These are phyloP conservation scores for Moesziomyces globuligerus DNA, from an alignment of 1,284 basidiomycete genomes.

Conservation along the genomic window DNA sequence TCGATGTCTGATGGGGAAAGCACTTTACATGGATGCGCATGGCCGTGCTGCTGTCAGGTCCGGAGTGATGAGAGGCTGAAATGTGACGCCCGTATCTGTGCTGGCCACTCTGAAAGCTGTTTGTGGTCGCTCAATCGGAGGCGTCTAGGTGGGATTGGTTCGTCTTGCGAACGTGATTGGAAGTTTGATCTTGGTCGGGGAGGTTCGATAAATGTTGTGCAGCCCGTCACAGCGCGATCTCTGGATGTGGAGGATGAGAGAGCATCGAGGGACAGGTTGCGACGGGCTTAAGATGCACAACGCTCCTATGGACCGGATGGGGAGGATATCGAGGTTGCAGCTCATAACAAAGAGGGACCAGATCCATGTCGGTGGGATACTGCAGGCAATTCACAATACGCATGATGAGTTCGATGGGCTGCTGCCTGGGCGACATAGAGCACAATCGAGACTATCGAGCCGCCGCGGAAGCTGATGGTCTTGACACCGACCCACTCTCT, in stretches of 20 bases:
- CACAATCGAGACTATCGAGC: constrained; percentile 6
- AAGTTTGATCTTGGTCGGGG: constrained; percentile 19
- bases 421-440: background rate
- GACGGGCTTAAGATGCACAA: background rate
- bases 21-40: background rate
- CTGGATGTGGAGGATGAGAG: constrained; percentile 5
- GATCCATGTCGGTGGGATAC: background rate
- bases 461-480: background rate
- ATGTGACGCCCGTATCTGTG: constrained; percentile 56
- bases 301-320: constrained; percentile 13
- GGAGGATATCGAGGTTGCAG: background rate
- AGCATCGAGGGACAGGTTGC: constrained; percentile 8
- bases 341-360: background rate
- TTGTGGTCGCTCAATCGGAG: constrained; percentile 49
- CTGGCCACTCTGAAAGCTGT: constrained; percentile 41
- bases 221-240: background rate
- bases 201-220: background rate
- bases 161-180: background rate
- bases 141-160: constrained; percentile 19
- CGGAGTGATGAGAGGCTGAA: background rate
- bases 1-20: background rate
- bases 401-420: background rate
- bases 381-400: background rate
- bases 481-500: background rate
- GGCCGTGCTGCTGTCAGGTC: too few species aligned